Conservation (phyloP, 805 yeast species). For the Cyberlindnera galapagoensis region DNA sequence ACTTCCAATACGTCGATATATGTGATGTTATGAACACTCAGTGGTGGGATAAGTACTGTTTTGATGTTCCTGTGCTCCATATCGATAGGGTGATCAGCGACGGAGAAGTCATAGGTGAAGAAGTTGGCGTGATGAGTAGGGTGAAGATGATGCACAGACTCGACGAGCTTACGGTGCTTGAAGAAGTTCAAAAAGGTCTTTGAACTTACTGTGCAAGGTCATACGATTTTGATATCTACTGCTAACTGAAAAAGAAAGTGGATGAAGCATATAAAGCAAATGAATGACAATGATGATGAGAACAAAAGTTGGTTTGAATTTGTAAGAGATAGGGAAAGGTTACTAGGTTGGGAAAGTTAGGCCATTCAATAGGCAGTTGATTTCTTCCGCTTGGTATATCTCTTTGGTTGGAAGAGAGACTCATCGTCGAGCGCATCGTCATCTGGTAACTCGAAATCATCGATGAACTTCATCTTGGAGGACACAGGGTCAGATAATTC, state of each 20-base stretch:
- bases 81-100: conserved; percentile 42
- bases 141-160: conserved; percentile 66
- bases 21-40: conserved; percentile 48
- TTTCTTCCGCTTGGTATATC: conserved; percentile 18
- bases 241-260: too few species aligned
- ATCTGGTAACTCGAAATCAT: conserved; percentile 20
- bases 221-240: too few species aligned
- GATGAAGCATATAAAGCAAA: too few species aligned
- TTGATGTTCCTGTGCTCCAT: conserved; percentile 76
- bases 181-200: conserved; percentile 40
- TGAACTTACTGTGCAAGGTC: too few species aligned
- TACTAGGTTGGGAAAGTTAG: too few species aligned
- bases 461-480: conserved; percentile 6
- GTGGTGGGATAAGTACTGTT: conserved; percentile 70
- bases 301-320: too few species aligned
- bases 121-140: too few species aligned
- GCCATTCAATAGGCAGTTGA: conserved; percentile 13
- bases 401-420: conserved; percentile 12
- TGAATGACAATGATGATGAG: too few species aligned
- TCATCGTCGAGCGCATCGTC: conserved; percentile 2
- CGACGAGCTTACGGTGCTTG: conserved; percentile 45
- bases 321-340: too few species aligned
- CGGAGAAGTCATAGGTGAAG: too few species aligned
- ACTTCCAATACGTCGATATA: conserved; percentile 47
- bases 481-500: neutral